phyloP scores from a whole-genome alignment of 2,329 filamentous ascomycete species.

The Knoxdaviesia proteae region DNA sequence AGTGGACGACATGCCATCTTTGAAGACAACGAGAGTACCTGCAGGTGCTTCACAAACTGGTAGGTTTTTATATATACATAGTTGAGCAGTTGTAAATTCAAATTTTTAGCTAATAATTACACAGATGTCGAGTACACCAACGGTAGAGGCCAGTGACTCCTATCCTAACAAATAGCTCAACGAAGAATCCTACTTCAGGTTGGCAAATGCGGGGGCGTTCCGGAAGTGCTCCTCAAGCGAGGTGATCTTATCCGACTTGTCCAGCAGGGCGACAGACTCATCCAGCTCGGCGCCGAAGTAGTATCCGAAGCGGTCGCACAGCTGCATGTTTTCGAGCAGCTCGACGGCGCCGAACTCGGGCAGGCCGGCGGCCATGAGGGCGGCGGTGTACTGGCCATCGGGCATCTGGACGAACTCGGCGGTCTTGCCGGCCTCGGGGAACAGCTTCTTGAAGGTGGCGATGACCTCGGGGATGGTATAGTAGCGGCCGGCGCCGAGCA shows the following conservation, averaged over 20 bases:
- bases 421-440: slow-evolving; percentile 14
- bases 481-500: slow-evolving; percentile 17
- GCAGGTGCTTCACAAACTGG: too few relatives aligned
- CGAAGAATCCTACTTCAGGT: slow-evolving; percentile 1
- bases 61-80: too few relatives aligned
- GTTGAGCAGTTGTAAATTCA: too few relatives aligned
- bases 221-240: slow-evolving; percentile 17
- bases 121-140: too few relatives aligned
- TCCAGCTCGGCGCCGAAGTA: slow-evolving; percentile 15
- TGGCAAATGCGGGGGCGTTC: slow-evolving; percentile 1
- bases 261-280: slow-evolving; percentile 13
- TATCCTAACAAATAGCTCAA: too few relatives aligned
- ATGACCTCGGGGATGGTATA: slow-evolving; percentile 13
- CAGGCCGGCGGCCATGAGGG: slow-evolving; percentile 9
- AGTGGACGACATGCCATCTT: too few relatives aligned
- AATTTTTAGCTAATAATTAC: too few relatives aligned
- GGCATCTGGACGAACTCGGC: slow-evolving; percentile 12
- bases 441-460: slow-evolving; percentile 10
- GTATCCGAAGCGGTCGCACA: slow-evolving; percentile 20
- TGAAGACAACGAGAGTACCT: too few relatives aligned
- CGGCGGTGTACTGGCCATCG: slow-evolving; percentile 15
- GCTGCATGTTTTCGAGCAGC: slow-evolving; percentile 19
- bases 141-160: too few relatives aligned
- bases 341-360: slow-evolving; percentile 12
- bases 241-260: slow-evolving; percentile 12